Conservation (phyloP, 345 rosid species). For the Pugionium dolabratum region DNA sequence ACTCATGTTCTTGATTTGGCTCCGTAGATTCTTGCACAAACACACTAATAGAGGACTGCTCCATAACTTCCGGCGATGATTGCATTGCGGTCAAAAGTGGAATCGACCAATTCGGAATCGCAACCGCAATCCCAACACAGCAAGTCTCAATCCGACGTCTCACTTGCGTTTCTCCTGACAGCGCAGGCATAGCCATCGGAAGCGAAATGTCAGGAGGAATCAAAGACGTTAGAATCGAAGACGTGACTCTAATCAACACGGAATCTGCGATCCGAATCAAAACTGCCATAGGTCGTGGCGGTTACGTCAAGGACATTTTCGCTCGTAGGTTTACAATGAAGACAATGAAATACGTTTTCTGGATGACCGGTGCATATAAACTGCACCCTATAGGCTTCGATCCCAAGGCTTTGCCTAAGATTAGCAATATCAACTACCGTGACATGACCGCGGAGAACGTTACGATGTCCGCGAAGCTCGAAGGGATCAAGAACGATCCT, state of each 20-base stretch:
- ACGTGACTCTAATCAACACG: constrained; percentile 32
- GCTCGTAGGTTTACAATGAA: constrained; percentile 52
- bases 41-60: constrained; percentile 54
- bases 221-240: too few species aligned
- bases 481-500: constrained; percentile 47
- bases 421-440: constrained; percentile 53
- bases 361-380: constrained; percentile 68
- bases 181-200: constrained; percentile 72
- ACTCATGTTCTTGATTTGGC: constrained; percentile 14
- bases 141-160: constrained; percentile 53
- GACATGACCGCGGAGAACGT: constrained; percentile 61
- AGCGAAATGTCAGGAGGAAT: constrained; percentile 57
- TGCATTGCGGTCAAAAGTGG: constrained; percentile 84
- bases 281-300: constrained; percentile 46
- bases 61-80: constrained; percentile 65
- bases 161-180: constrained; percentile 68
- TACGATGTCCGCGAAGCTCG: constrained; percentile 51
- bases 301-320: constrained; percentile 44
- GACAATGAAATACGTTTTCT: constrained; percentile 24
- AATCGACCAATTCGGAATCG: constrained; percentile 62
- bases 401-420: constrained; percentile 56
- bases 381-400: constrained; percentile 57
- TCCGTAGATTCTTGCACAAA: constrained; percentile 66
- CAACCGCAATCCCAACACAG: constrained; percentile 47
- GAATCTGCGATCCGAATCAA: constrained; percentile 58